Percentiles rank a stretch among this genome's conserved stretches.
phyloP scores from a whole-genome alignment of 106 monocot species.

The Allium fistulosum region DNA sequence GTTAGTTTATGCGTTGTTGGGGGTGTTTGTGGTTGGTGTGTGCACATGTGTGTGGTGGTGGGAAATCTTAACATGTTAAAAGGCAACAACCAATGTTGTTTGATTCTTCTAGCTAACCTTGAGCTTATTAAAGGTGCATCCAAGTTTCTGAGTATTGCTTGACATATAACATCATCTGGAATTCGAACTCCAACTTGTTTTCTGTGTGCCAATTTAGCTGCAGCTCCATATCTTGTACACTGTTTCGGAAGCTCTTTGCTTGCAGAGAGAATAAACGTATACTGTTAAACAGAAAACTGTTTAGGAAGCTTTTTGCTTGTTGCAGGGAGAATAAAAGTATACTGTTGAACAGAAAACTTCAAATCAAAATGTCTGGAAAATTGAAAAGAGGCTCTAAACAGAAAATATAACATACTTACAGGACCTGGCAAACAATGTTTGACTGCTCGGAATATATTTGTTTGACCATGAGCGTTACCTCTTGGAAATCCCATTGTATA shows the following conservation, averaged over 20 bases:
- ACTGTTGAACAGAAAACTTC: too few relatives aligned
- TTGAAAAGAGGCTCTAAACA: not conserved
- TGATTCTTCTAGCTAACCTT: slow-evolving; percentile 42
- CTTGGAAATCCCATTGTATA: slow-evolving; percentile 89
- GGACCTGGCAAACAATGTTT: slow-evolving; percentile 89
- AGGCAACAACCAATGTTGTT: not conserved
- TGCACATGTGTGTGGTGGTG: too few relatives aligned
- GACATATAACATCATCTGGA: slow-evolving; percentile 81
- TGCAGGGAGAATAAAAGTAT: too few relatives aligned
- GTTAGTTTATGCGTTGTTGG: too few relatives aligned
- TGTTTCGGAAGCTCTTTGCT: slow-evolving; percentile 90
- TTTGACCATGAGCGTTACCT: slow-evolving; percentile 76
- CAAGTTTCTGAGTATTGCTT: slow-evolving; percentile 67
- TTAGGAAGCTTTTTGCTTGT: not conserved
- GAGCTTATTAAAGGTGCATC: slow-evolving; percentile 83
- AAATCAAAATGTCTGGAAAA: too few relatives aligned
- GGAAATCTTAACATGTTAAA: too few relatives aligned
- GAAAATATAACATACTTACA: slow-evolving; percentile 45
- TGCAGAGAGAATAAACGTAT: slow-evolving; percentile 90
- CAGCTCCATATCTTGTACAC: slow-evolving; percentile 60
- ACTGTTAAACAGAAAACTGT: slow-evolving; percentile 38
- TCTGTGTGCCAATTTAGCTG: slow-evolving; percentile 50
- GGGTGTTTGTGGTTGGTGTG: too few relatives aligned
- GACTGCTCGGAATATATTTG: slow-evolving; percentile 81
- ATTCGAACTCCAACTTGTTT: slow-evolving; percentile 86